These are phyloP conservation scores for Avena atlantica DNA, from an alignment of 176 grass and related monocot genomes.

Conservation along the genomic window DNA sequence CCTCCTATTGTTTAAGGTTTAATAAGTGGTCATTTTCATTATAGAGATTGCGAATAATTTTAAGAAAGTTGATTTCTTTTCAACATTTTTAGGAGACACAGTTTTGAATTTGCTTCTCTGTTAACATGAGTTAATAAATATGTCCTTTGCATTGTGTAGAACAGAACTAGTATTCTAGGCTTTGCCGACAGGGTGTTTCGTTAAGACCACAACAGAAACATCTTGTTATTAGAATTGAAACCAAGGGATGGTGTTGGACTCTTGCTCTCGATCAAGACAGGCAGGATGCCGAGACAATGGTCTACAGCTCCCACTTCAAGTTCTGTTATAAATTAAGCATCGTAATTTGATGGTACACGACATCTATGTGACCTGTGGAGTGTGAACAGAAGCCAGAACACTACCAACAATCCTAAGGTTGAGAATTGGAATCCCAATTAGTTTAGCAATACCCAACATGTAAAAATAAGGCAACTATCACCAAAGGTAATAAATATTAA, in stretches of 20 bases:
- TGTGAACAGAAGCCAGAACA: slow-evolving; percentile 4
- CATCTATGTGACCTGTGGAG: not conserved
- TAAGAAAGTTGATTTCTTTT: not conserved
- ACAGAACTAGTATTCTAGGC: not conserved
- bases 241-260: not conserved
- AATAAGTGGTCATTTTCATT: not conserved
- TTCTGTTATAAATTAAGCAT: not conserved
- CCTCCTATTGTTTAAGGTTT: slow-evolving; percentile 8
- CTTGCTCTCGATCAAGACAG: not conserved
- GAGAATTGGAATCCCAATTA: not conserved
- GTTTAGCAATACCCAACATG: not conserved
- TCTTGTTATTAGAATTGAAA: not conserved
- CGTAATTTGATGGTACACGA: not conserved
- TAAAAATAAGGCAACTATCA: slow-evolving; percentile 7
- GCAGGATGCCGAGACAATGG: not conserved
- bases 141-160: slow-evolving; percentile 6
- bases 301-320: slow-evolving; percentile 6
- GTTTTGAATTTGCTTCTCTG: not conserved
- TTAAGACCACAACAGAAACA: slow-evolving; percentile 21
- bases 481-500: slow-evolving; percentile 29
- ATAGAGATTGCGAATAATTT: not conserved
- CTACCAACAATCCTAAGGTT: not conserved
- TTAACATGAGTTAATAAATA: not conserved
- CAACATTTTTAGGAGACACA: slow-evolving; percentile 13
- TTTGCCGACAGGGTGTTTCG: not conserved